Evolutionary conservation across 805 yeast genomes (phyloP).

Genomic region (Zygosaccharomyces gambellarensis): DNA sequence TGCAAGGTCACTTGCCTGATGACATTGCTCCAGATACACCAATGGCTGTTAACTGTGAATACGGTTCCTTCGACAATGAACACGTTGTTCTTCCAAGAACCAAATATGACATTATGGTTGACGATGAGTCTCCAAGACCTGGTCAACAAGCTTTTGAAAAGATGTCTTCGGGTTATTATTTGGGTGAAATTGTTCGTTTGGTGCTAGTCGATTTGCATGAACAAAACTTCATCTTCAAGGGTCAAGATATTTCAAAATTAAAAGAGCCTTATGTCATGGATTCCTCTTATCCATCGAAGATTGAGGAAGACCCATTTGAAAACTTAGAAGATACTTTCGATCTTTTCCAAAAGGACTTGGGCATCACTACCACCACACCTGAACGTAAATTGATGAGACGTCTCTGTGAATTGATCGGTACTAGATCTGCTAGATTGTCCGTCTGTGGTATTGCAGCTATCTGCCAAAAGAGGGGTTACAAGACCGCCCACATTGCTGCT

Average conservation of each 20-base stretch:
- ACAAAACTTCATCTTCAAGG: constrained; percentile 61
- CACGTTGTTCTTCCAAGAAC: constrained; percentile 82
- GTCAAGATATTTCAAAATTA: constrained; percentile 63
- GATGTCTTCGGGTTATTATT: constrained; percentile 94
- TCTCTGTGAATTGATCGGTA: constrained; percentile 81
- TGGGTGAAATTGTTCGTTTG: constrained; percentile 87
- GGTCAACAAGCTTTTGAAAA: constrained; percentile 94
- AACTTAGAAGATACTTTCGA: constrained; percentile 71
- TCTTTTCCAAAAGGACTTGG: constrained; percentile 55
- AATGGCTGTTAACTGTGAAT: constrained; percentile 98
- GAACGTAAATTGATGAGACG: constrained; percentile 83
- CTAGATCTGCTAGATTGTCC: constrained; percentile 86
- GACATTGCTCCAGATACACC: constrained; percentile 62
- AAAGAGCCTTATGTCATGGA: constrained; percentile 69
- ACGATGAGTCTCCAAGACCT: constrained; percentile 87
- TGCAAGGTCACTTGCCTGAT: constrained; percentile 59
- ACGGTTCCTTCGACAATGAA: constrained; percentile 96
- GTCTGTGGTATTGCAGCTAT: constrained; percentile 95
- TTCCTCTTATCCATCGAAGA: constrained; percentile 78
- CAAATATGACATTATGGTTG: constrained; percentile 76
- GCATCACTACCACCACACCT: constrained; percentile 59
- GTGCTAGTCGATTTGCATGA: constrained; percentile 66
- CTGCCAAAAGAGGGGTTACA: constrained; percentile 75
- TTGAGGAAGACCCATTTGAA: constrained; percentile 87
- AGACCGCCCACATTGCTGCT: constrained; percentile 84